Evolutionary conservation across 305 asterid genomes (phyloP).

Genomic region (Fraxinus albicans): DNA sequence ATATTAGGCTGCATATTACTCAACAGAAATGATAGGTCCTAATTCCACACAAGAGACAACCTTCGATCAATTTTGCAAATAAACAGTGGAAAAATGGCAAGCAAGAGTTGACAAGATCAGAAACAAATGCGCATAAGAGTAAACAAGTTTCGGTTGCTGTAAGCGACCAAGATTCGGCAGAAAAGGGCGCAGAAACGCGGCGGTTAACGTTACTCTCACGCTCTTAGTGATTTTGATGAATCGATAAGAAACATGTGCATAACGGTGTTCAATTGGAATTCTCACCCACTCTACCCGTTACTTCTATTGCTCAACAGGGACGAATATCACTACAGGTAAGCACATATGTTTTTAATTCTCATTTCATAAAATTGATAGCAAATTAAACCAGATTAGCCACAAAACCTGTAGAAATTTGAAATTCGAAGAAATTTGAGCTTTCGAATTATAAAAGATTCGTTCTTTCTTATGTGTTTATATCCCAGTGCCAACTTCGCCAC

Average conservation of each 20-base stretch:
- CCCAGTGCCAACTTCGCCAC: slow-evolving; percentile 47
- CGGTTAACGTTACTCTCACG: not conserved
- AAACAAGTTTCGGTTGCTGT: not conserved
- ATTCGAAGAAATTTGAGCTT: not conserved
- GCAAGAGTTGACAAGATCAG: too few species aligned
- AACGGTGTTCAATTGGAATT: slow-evolving; percentile 62
- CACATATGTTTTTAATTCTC: not conserved
- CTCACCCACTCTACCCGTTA: slow-evolving; percentile 56
- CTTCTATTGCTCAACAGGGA: slow-evolving; percentile 77
- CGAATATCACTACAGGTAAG: slow-evolving; percentile 61
- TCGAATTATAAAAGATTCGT: too few species aligned
- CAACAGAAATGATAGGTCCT: too few species aligned
- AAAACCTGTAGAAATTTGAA: not conserved
- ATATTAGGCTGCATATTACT: too few species aligned
- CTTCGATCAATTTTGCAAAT: too few species aligned
- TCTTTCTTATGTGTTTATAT: not conserved
- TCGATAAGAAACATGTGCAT: slow-evolving; percentile 47
- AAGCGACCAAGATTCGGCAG: not conserved
- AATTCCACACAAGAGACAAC: too few species aligned
- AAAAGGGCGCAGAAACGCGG: not conserved
- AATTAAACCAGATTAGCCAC: not conserved
- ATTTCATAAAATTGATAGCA: not conserved
- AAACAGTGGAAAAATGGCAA: too few species aligned
- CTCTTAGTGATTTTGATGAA: not conserved
- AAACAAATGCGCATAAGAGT: too few species aligned